Conservation (phyloP, 495 filamentous ascomycete species). For the Aspergillus asperescens region DNA sequence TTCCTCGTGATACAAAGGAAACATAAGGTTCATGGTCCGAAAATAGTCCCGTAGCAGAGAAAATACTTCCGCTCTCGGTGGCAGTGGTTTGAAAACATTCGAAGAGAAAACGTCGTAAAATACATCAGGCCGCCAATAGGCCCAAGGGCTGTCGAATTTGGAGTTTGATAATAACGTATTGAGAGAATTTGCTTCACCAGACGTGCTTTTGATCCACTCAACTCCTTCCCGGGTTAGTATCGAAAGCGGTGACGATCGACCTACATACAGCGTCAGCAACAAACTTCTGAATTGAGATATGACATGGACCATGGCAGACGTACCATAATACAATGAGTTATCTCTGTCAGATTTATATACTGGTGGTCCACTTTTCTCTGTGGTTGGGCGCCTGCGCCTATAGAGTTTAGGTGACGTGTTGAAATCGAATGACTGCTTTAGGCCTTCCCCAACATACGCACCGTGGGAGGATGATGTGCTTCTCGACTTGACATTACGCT, state of each 20-base stretch:
- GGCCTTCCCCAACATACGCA: not conserved
- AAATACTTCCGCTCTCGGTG: conserved; percentile 70
- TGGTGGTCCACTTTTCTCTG: conserved; percentile 39
- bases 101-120: conserved; percentile 85
- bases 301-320: conserved; percentile 9
- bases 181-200: conserved; percentile 82
- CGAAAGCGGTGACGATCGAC: conserved; percentile 86
- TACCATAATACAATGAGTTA: conserved; percentile 91
- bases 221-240: conserved; percentile 94
- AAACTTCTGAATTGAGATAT: not conserved
- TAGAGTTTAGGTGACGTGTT: not conserved
- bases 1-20: conserved; percentile 90
- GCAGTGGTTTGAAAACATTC: conserved; percentile 70
- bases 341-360: conserved; percentile 61
- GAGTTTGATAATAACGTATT: conserved; percentile 70
- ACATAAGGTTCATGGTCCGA: conserved; percentile 93
- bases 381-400: conserved; percentile 23
- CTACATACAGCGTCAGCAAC: conserved; percentile 41
- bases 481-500: conserved; percentile 5
- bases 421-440: not conserved
- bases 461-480: not conserved
- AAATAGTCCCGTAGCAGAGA: conserved; percentile 87
- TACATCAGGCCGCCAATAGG: conserved; percentile 86
- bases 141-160: conserved; percentile 75
- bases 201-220: conserved; percentile 95